Base-by-base conservation (phyloP, 805 yeast genomes). In the Wickerhamomyces silvicola region DNA sequence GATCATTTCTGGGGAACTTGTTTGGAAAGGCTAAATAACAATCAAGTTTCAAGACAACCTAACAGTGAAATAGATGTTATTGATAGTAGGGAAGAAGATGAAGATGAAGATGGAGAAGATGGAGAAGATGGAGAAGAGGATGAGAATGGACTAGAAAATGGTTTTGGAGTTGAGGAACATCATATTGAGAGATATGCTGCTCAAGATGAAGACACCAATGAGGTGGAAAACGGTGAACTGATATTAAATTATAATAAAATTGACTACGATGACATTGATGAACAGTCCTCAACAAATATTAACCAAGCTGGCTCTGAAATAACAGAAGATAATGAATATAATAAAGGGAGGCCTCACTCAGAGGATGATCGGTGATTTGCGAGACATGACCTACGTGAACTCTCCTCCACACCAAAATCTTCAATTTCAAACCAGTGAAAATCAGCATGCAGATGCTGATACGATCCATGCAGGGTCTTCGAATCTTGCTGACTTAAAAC, bases 1-100 rank as follows among this genome's bases (percentile, higher is more conserved):
- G 75, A 69, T 39, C 75, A 70, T 45, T 70, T 54, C 38, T 45
- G 59, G 47, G 75, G 73, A 1, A 66, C 73, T 4, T 70, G 75
- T 40, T 35, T 42, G 17, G 57, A 52, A 30, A 45, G 51, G 39
- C 38, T 43, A 10, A 28, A 35, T 18, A 32, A 22, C 12, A 18
- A 21, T 8, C 29, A 26, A 14, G 30, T 19, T 6, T 20, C 17
- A 4, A 15, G 27, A 17, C 10, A 18, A 10, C 14, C 20, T 18
- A 15, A 10, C 5, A 17, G 15, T 35, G 27, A 28, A 14, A n/a
- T 27, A 23, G 22, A 24, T 27, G 43, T 36, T 11, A 35, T 32
- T 10, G 36, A 22, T 18, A 34, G 29, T 22, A 39, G 24, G 8
- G 31, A 31, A 8, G 35, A 35, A 12, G 25, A 28, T 8, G 41